These are phyloP conservation scores for Inga oerstediana DNA, from an alignment of 306 rosid species.

Conservation along the genomic window DNA sequence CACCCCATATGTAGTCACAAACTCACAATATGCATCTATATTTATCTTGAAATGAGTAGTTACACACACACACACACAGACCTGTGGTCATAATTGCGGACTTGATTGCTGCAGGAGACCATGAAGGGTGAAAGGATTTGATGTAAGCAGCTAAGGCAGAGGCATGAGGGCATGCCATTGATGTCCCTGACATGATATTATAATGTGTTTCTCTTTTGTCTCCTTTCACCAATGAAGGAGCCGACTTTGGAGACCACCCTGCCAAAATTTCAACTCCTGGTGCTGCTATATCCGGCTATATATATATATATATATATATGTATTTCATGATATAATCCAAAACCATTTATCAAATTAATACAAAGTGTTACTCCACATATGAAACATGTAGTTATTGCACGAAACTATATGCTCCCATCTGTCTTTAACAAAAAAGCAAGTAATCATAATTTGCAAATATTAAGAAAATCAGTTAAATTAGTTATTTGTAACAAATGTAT, in stretches of 20 bases:
- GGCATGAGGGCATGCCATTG: conserved; percentile 49
- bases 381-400: background rate
- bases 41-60: too few species aligned
- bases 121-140: conserved; percentile 40
- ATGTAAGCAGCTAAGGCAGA: conserved; percentile 37
- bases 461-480: too few species aligned
- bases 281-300: conserved; percentile 42
- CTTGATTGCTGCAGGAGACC: conserved; percentile 46
- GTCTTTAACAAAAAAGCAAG: too few species aligned
- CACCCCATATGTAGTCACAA: too few species aligned
- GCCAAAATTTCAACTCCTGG: conserved; percentile 50
- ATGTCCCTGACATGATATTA: conserved; percentile 46
- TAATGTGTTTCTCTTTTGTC: conserved; percentile 31
- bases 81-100: conserved; percentile 47
- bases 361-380: background rate
- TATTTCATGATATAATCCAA: background rate
- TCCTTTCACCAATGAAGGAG: background rate
- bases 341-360: background rate
- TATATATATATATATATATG: background rate
- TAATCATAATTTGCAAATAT: too few species aligned
- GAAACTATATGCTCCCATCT: too few species aligned
- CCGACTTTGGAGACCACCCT: conserved; percentile 41
- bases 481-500: too few species aligned
- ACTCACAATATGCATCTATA: too few species aligned
- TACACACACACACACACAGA: background rate